Conservation (phyloP, 2,329 filamentous ascomycete genomes). For the Paecilomyces formosus region DNA sequence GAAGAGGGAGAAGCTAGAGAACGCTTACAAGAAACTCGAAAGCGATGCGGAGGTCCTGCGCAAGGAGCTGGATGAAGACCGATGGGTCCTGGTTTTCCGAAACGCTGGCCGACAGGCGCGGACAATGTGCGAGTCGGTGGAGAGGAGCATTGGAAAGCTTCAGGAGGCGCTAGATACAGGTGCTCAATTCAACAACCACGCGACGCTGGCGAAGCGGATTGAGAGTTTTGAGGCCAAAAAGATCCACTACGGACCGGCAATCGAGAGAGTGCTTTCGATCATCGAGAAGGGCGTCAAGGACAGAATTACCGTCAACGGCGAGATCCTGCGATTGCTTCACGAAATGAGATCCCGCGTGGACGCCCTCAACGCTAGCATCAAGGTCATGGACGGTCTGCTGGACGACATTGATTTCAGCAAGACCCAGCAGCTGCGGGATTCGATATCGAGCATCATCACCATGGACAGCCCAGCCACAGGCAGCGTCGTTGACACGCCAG, state of each 20-base stretch:
- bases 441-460: constrained; percentile 84
- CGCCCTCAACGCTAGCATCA: constrained; percentile 66
- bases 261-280: constrained; percentile 82
- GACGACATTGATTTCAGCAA: constrained; percentile 59
- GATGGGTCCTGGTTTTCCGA: constrained; percentile 92
- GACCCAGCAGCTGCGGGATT: constrained; percentile 77
- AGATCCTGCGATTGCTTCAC: constrained; percentile 76
- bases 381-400: constrained; percentile 64
- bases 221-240: constrained; percentile 95
- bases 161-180: constrained; percentile 70
- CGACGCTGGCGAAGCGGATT: constrained; percentile 69
- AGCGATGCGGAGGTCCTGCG: constrained; percentile 82
- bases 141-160: constrained; percentile 76
- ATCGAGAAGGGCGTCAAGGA: constrained; percentile 95
- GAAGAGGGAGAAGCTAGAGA: constrained; percentile 66
- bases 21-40: constrained; percentile 80
- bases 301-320: constrained; percentile 91
- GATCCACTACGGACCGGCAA: constrained; percentile 85
- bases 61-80: constrained; percentile 87
- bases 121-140: constrained; percentile 95
- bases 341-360: constrained; percentile 82
- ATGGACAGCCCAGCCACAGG: constrained; percentile 66
- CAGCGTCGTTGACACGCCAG: constrained; percentile 64
- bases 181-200: constrained; percentile 63
- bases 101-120: constrained; percentile 86